These are phyloP conservation scores for Apiospora phragmitis DNA, from an alignment of 2,329 filamentous ascomycete genomes.

Conservation along the genomic window DNA sequence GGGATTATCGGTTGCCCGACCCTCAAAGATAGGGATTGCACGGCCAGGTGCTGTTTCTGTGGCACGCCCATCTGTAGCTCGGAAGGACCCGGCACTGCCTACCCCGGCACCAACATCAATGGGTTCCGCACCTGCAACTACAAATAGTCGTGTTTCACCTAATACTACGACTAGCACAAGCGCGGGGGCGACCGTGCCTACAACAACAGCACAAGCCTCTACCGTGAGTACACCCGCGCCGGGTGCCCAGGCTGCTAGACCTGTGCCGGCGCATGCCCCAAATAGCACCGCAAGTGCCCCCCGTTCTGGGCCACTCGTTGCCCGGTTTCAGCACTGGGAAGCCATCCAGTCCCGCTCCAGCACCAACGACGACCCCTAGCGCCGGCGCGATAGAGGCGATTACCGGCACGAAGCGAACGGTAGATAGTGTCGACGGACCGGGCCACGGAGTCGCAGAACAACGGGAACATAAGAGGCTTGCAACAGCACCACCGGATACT, in stretches of 20 bases:
- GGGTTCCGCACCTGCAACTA: background rate
- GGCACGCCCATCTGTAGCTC: slow-evolving; percentile 13
- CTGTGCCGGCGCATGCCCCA: background rate
- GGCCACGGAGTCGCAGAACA: background rate
- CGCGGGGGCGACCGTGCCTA: background rate
- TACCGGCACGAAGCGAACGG: slow-evolving; percentile 23
- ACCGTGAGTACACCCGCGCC: background rate
- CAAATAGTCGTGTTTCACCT: background rate
- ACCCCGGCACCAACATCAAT: background rate
- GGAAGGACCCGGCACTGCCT: background rate
- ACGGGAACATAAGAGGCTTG: background rate
- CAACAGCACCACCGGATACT: background rate
- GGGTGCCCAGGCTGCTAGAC: background rate
- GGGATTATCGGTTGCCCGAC: slow-evolving; percentile 14
- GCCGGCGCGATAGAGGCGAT: slow-evolving; percentile 31
- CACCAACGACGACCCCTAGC: slow-evolving; percentile 29
- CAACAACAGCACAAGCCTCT: background rate
- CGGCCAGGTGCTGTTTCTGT: slow-evolving; percentile 16
- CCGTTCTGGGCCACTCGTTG: background rate
- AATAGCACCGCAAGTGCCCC: no score
- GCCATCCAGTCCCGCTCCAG: slow-evolving; percentile 16
- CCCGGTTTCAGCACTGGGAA: background rate
- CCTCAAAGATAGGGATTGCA: slow-evolving; percentile 12
- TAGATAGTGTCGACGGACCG: slow-evolving; percentile 15
- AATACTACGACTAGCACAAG: background rate